Evolutionary conservation across 495 filamentous ascomycete genomes (phyloP).

Genomic region (Hypomontagnella monticulosa): DNA sequence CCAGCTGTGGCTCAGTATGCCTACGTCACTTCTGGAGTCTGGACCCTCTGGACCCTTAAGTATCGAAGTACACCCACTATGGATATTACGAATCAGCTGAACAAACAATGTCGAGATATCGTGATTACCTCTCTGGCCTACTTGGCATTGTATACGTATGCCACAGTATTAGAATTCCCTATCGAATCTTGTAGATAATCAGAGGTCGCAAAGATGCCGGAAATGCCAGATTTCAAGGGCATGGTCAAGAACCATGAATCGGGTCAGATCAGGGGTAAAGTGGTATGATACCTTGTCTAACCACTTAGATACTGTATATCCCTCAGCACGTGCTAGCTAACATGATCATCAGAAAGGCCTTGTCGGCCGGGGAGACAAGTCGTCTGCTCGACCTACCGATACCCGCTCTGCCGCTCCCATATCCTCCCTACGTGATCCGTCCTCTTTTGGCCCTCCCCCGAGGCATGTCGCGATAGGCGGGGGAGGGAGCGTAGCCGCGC

Average conservation of each 20-base stretch:
- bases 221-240: slow-evolving; percentile 46
- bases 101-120: slow-evolving; percentile 16
- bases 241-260: slow-evolving; percentile 47
- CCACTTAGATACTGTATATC: neutral
- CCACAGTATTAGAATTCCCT: neutral
- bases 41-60: slow-evolving; percentile 3
- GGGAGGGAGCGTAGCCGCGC: slow-evolving; percentile 46
- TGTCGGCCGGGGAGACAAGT: slow-evolving; percentile 49
- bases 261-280: slow-evolving; percentile 47
- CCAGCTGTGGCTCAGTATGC: slow-evolving; percentile 20
- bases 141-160: slow-evolving; percentile 1
- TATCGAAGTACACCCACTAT: neutral
- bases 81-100: slow-evolving; percentile 16
- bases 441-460: slow-evolving; percentile 86
- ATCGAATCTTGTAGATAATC: neutral
- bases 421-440: slow-evolving; percentile 82
- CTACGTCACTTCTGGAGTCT: slow-evolving; percentile 10
- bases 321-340: slow-evolving; percentile 12
- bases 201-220: slow-evolving; percentile 33
- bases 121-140: neutral
- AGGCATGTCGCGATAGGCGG: slow-evolving; percentile 56
- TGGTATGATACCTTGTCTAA: slow-evolving; percentile 45
- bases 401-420: slow-evolving; percentile 71
- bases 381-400: slow-evolving; percentile 7
- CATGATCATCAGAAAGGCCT: slow-evolving; percentile 53